Evolutionary conservation across 148 eudicot genomes (phyloP).

Genomic region (Salicornia ramosissima): DNA sequence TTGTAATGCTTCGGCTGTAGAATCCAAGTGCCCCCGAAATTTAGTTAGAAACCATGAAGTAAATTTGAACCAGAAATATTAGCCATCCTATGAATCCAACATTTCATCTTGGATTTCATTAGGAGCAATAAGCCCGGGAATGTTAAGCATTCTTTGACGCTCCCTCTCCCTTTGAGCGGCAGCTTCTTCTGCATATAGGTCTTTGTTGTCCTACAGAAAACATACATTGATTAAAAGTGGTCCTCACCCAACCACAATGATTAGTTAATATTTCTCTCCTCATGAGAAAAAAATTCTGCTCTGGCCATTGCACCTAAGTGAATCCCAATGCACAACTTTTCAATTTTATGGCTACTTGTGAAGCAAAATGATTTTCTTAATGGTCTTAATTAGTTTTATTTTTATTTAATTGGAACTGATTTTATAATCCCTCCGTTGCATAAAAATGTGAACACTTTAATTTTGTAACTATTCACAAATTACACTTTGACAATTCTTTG

Average conservation of each 20-base stretch:
- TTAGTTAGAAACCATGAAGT: slow-evolving; percentile 13
- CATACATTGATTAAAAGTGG: not conserved
- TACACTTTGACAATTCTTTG: too few species aligned
- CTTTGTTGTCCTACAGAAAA: slow-evolving; percentile 85
- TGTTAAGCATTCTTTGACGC: slow-evolving; percentile 72
- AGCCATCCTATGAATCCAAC: slow-evolving; percentile 57
- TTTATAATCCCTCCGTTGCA: too few species aligned
- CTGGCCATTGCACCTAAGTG: too few species aligned
- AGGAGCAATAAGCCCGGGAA: slow-evolving; percentile 95
- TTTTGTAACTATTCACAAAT: too few species aligned
- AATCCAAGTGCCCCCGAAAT: slow-evolving; percentile 14
- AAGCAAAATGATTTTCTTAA: too few species aligned
- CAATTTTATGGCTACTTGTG: too few species aligned
- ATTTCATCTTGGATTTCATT: slow-evolving; percentile 94
- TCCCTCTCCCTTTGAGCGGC: slow-evolving; percentile 92
- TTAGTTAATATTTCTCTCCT: not conserved
- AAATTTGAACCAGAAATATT: not conserved
- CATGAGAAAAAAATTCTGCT: too few species aligned
- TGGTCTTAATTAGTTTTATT: too few species aligned
- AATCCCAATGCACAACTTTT: too few species aligned
- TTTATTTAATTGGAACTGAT: too few species aligned
- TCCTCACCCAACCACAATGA: too few species aligned
- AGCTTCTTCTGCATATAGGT: slow-evolving; percentile 95
- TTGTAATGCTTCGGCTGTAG: not conserved
- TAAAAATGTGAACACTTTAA: too few species aligned